Conservation (phyloP, 352 stramenopile species). For the Aphanomyces euteiches region DNA sequence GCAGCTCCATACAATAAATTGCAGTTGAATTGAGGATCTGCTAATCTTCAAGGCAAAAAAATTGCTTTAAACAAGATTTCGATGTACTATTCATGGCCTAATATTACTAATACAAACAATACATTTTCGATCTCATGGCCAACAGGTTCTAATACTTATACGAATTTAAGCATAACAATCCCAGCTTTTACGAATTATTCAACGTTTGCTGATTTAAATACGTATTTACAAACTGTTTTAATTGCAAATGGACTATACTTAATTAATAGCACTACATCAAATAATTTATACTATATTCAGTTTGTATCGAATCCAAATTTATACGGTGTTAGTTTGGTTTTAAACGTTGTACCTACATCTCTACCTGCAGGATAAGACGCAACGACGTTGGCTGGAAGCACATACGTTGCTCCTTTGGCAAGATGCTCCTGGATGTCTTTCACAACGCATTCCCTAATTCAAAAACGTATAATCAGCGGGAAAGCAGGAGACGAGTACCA, state of each 20-base stretch:
- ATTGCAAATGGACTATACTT: slow-evolving; percentile 16
- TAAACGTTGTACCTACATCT: slow-evolving; percentile 14
- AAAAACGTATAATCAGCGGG: no score
- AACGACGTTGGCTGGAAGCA: neutral
- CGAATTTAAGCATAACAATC: slow-evolving; percentile 2
- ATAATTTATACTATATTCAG: slow-evolving; percentile 18
- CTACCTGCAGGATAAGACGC: neutral
- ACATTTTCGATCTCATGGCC: slow-evolving; percentile 2
- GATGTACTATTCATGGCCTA: slow-evolving; percentile 10
- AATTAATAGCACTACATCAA: slow-evolving; percentile 16
- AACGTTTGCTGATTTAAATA: slow-evolving; percentile 17
- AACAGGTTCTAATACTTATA: slow-evolving; percentile 1
- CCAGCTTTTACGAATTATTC: slow-evolving; percentile 15
- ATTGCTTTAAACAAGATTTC: slow-evolving; percentile 16
- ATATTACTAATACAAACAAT: slow-evolving; percentile 17
- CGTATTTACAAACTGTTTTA: slow-evolving; percentile 11
- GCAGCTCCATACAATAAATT: slow-evolving; percentile 12
- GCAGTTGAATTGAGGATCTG: slow-evolving; percentile 15
- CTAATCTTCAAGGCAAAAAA: slow-evolving; percentile 19
- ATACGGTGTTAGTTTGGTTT: slow-evolving; percentile 10
- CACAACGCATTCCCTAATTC: neutral
- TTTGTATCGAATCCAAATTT: slow-evolving; percentile 10
- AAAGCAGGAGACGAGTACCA: neutral
- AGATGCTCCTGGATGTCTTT: neutral
- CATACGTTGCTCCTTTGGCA: neutral